These are phyloP conservation scores for Colletotrichum liriopes DNA, from an alignment of 2,329 filamentous ascomycete genomes.

Conservation along the genomic window DNA sequence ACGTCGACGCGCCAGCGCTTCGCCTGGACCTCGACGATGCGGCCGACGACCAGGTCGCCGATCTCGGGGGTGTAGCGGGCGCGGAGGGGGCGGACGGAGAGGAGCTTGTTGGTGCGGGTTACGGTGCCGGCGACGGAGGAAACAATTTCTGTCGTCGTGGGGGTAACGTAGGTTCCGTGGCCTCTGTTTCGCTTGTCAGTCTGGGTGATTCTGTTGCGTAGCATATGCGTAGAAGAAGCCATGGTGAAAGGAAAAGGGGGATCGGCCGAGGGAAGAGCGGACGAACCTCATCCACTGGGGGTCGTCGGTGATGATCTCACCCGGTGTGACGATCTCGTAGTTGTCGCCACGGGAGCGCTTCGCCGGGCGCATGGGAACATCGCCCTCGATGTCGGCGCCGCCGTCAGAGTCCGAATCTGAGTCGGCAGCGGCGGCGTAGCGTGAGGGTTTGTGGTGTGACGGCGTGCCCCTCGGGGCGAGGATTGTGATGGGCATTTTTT, in stretches of 20 bases:
- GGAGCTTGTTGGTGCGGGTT: constrained; percentile 95
- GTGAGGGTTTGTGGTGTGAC: constrained; percentile 41
- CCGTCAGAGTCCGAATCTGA: constrained; percentile 63
- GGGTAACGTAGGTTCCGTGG: constrained; percentile 88
- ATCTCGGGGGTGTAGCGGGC: constrained; percentile 97
- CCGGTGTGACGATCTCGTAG: constrained; percentile 84
- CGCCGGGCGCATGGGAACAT: constrained; percentile 63
- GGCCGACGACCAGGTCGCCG: constrained; percentile 93
- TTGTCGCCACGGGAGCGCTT: constrained; percentile 53
- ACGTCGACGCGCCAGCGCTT: constrained; percentile 97
- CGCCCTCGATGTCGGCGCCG: constrained; percentile 62
- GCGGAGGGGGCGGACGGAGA: constrained; percentile 90
- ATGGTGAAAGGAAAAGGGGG: background rate
- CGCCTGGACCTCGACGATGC: constrained; percentile 95
- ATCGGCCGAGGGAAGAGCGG: background rate
- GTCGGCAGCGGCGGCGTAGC: constrained; percentile 56
- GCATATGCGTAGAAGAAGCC: background rate
- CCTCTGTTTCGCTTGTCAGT: constrained; percentile 69
- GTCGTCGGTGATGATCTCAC: constrained; percentile 89
- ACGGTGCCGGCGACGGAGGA: constrained; percentile 93
- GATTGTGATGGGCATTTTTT: constrained; percentile 65
- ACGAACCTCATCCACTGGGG: constrained; percentile 93
- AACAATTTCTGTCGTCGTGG: constrained; percentile 78
- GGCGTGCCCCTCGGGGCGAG: constrained; percentile 57
- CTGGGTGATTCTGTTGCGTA: background rate